These are phyloP conservation scores for Debaryomycetaceae sp. DNA, from an alignment of 1,139 yeast genomes.

Conservation along the genomic window DNA sequence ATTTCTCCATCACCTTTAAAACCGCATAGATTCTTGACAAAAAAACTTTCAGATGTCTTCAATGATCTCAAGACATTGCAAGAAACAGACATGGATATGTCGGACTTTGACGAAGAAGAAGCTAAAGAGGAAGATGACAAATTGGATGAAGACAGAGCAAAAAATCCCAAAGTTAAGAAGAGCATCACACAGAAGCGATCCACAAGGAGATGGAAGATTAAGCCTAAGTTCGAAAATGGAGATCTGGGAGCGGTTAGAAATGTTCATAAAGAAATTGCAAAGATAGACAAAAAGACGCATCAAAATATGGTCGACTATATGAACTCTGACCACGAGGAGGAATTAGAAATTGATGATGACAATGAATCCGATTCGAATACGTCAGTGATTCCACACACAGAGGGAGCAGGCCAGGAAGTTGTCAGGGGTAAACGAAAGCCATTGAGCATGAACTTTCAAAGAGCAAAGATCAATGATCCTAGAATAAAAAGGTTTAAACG, in stretches of 20 bases:
- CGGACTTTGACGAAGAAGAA: constrained; percentile 8
- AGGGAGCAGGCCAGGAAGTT: not conserved
- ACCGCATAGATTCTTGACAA: constrained; percentile 32
- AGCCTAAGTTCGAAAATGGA: constrained; percentile 32
- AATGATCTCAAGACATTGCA: constrained; percentile 29
- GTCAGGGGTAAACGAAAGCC: constrained; percentile 29
- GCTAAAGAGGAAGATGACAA: constrained; percentile 11
- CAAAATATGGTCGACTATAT: constrained; percentile 19
- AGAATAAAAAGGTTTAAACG: constrained; percentile 24
- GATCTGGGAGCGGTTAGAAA: constrained; percentile 32
- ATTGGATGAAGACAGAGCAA: constrained; percentile 8
- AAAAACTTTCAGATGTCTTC: constrained; percentile 34
- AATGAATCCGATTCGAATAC: not conserved
- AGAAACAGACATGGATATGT: constrained; percentile 7
- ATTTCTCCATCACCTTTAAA: constrained; percentile 48
- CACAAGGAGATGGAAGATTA: constrained; percentile 58
- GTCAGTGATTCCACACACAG: not conserved
- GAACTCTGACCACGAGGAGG: constrained; percentile 15
- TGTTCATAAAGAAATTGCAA: constrained; percentile 38
- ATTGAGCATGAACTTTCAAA: constrained; percentile 35
- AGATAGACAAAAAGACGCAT: constrained; percentile 23
- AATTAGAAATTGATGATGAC: constrained; percentile 20
- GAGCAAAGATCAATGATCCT: constrained; percentile 44
- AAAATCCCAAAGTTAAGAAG: constrained; percentile 21
- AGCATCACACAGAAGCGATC: constrained; percentile 57